These are phyloP conservation scores for Backusella australiensis DNA, from an alignment of 192 early-diverging fungal genomes.

Conservation along the genomic window DNA sequence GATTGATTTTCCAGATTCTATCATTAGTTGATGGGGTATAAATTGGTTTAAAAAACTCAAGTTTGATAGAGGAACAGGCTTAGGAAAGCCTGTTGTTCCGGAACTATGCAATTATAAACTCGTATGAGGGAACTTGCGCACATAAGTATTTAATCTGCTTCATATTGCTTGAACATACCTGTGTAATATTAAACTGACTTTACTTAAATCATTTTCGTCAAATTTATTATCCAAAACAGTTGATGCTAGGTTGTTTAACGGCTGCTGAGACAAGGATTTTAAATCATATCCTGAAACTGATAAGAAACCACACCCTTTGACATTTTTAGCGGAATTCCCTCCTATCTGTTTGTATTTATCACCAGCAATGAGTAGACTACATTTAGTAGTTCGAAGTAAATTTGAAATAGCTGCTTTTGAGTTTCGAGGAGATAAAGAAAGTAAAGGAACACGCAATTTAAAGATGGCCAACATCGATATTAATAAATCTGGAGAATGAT, in stretches of 20 bases:
- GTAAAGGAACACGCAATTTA: neutral
- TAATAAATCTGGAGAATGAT: neutral
- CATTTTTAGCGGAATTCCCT: neutral
- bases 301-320: neutral
- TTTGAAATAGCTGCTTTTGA: conserved; percentile 8
- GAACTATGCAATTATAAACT: neutral
- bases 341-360: neutral
- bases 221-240: neutral
- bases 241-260: neutral
- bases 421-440: conserved; percentile 12
- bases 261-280: neutral
- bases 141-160: neutral
- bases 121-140: neutral
- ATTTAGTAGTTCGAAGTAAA: neutral
- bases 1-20: neutral
- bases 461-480: conserved; percentile 2
- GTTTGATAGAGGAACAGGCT: neutral
- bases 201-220: neutral
- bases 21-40: neutral
- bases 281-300: neutral
- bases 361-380: neutral
- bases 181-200: neutral
- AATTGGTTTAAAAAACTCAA: neutral
- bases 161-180: neutral
- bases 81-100: conserved; percentile 11